These are phyloP conservation scores for Cutaneotrichosporon arboriforme DNA, from an alignment of 1,284 basidiomycete genomes.

Conservation along the genomic window DNA sequence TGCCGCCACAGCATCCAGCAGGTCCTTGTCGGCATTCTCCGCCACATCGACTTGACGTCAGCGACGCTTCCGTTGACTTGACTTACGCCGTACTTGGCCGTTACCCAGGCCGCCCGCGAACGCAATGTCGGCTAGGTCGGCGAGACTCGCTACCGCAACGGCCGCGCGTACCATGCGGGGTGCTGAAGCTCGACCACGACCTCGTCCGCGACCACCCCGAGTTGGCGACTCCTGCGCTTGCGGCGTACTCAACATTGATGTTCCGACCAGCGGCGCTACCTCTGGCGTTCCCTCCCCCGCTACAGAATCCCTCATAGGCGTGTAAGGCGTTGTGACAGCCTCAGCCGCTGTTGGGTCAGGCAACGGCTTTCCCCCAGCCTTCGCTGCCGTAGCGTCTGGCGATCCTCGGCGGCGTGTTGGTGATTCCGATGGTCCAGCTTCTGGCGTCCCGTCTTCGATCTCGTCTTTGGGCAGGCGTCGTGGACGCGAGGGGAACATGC, in stretches of 20 bases:
- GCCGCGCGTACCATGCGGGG: conserved; percentile 2
- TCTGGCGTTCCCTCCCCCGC: not conserved
- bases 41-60: conserved; percentile 17
- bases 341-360: too few relatives aligned
- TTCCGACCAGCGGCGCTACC: not conserved
- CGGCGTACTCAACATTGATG: not conserved
- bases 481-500: conserved; percentile 13
- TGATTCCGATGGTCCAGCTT: not conserved
- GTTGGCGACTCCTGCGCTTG: not conserved
- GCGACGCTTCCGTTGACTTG: not conserved
- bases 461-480: not conserved
- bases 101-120: conserved; percentile 14
- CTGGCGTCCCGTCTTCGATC: not conserved
- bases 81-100: conserved; percentile 11
- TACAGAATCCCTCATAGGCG: too few relatives aligned
- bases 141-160: conserved; percentile 7
- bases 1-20: conserved; percentile 10
- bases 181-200: not conserved
- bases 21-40: conserved; percentile 10
- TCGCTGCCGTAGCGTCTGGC: too few relatives aligned
- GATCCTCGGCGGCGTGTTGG: not conserved
- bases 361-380: too few relatives aligned
- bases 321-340: too few relatives aligned
- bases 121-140: conserved; percentile 18
- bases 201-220: not conserved